phyloP scores from a whole-genome alignment of 768 basidiomycete genomes.

The Kondoa malvinella region DNA sequence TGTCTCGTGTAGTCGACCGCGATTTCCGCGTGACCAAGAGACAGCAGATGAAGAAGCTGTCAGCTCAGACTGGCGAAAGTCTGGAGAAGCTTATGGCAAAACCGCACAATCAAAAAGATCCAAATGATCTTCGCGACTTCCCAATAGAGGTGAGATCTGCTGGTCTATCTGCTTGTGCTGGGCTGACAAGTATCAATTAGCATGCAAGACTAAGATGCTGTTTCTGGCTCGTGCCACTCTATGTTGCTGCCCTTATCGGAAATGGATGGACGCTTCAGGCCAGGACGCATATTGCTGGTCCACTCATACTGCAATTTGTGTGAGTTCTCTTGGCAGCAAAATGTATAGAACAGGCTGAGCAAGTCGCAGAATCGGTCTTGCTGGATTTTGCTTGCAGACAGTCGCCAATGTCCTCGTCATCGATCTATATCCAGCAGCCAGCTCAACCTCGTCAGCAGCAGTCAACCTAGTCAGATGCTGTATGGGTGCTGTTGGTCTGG shows the following conservation, averaged over 20 bases:
- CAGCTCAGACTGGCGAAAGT: background rate
- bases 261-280: background rate
- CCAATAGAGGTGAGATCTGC: slow-evolving; percentile 1
- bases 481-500: background rate
- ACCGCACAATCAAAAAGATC: background rate
- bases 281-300: background rate
- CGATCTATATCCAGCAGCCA: background rate
- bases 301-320: background rate
- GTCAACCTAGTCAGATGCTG: background rate
- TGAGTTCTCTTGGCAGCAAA: background rate
- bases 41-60: background rate
- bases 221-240: background rate
- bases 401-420: background rate
- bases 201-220: background rate
- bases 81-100: background rate
- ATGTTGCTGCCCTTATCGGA: background rate
- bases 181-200: no score
- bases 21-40: background rate
- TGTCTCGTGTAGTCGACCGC: background rate
- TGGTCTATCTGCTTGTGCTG: no score
- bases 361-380: background rate
- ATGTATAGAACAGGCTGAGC: background rate
- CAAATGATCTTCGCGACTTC: background rate
- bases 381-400: background rate
- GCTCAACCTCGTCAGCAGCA: background rate